Evolutionary conservation across 352 stramenopile species (phyloP), one percentile per base, ranked within the genome.

Genomic region (Globisporangium emineosum): DNA sequence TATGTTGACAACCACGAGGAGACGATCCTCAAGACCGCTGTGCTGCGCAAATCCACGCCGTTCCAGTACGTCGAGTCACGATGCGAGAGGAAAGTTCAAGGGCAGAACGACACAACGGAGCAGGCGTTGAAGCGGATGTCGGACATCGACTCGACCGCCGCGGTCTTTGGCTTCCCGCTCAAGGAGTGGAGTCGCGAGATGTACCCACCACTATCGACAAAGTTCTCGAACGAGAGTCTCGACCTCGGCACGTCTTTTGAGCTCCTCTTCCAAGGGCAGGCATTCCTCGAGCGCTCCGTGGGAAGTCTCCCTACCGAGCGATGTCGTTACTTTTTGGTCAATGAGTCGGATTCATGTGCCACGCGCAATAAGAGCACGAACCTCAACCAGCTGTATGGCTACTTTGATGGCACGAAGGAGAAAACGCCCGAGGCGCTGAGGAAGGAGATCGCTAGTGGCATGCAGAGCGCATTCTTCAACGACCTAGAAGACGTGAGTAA

Each of bases 251-350:
- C 57, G 17, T 57, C 62, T 7, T 73, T 76, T 29, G 62, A 76
- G 62, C 62, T 76, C 23, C 40, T 68, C 9, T 73, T 76, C 17
- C 69, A 76, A 27, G 69, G 69, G n/a, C 62, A 70, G 53, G 66
- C 69, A 5, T 32, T 76, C 0, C 45, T 76, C 21, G 62, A 76
- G 47, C 66, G 66, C 37, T 32, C 51, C 9, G 40, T 67, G 25
- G 65, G 59, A 10, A 49, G 50, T 17, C 62, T 71, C 32, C 61
- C 45, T 3, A 15, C 54, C 6, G 13, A 60, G 12, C 59, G 57
- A 21, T 70, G 59, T 17, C 65, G 59, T 0, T 68, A 71, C 40
- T 56, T 54, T 32, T 21, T 3, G 3, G 51, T 17, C 21, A 53
- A 54, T 2, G 17, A 23, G n/a, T 33, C n/a, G 19, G n/a, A 9